Conservation (phyloP, 2,329 filamentous ascomycete species). For the Ascochyta pisi region DNA sequence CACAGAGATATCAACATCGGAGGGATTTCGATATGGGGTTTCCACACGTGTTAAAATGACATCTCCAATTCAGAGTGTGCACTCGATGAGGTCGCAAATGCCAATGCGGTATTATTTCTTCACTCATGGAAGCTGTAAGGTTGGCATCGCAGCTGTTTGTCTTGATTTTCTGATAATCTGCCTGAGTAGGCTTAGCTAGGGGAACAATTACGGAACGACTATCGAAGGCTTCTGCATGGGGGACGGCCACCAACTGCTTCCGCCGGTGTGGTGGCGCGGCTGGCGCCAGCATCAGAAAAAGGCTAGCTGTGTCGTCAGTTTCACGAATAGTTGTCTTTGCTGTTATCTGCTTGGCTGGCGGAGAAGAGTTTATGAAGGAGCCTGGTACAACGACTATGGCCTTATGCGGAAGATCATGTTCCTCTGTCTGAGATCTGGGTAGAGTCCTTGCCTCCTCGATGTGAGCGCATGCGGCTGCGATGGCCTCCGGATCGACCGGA, state of each 20-base stretch:
- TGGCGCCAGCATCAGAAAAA: constrained; percentile 3
- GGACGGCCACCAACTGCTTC: constrained; percentile 14
- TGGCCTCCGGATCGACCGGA: background rate
- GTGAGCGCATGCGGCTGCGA: constrained; percentile 1
- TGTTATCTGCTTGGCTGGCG: constrained; percentile 18
- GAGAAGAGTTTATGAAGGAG: background rate
- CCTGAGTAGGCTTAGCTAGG: constrained; percentile 6
- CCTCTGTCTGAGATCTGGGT: background rate
- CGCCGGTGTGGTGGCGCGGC: constrained; percentile 16
- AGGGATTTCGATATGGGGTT: background rate
- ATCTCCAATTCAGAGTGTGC: background rate
- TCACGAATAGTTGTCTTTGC: constrained; percentile 13
- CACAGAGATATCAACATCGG: constrained; percentile 15
- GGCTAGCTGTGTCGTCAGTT: background rate
- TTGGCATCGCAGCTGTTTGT: constrained; percentile 10
- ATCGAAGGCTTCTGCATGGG: constrained; percentile 17
- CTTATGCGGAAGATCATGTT: constrained; percentile 5
- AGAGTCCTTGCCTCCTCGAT: background rate
- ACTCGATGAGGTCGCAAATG: background rate
- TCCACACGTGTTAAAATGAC: constrained; percentile 12
- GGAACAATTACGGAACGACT: constrained; percentile 15
- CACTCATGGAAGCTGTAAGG: background rate
- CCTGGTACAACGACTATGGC: constrained; percentile 10
- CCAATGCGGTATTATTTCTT: constrained; percentile 14
- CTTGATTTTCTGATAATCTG: constrained; percentile 15